Conservation (phyloP, 257 asterid genomes). For the Solanum pinnatisectum region DNA sequence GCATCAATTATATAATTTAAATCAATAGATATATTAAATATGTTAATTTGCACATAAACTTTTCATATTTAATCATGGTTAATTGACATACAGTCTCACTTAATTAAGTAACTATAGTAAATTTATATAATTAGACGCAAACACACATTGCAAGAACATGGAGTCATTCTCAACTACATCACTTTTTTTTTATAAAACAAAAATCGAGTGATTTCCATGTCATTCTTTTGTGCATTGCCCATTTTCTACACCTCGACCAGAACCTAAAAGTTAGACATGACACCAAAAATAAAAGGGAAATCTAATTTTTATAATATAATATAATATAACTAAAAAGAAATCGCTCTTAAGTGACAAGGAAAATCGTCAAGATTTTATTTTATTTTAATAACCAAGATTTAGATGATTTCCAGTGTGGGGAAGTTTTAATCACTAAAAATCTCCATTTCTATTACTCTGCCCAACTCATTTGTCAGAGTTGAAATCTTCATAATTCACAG, state of each 20-base stretch:
- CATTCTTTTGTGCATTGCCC: background rate
- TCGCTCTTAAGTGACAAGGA: background rate
- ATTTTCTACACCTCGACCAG: background rate
- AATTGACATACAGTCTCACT: background rate
- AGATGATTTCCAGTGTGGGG: background rate
- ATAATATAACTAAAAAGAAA: background rate
- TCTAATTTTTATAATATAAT: background rate
- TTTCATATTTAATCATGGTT: background rate
- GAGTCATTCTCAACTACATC: background rate
- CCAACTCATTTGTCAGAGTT: background rate
- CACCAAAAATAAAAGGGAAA: background rate
- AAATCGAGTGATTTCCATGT: background rate
- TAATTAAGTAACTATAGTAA: background rate
- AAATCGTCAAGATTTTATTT: background rate
- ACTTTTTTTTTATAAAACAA: background rate
- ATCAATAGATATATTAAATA: background rate
- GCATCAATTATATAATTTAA: background rate
- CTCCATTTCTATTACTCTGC: background rate
- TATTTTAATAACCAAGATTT: background rate
- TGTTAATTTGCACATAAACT: background rate
- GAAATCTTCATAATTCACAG: background rate
- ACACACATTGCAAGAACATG: background rate
- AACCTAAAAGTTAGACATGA: background rate
- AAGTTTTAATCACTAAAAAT: background rate
- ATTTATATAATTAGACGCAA: background rate